Evolutionary conservation across 2,329 filamentous ascomycete genomes (phyloP).

Genomic region (Dothideomycetes sp.): DNA sequence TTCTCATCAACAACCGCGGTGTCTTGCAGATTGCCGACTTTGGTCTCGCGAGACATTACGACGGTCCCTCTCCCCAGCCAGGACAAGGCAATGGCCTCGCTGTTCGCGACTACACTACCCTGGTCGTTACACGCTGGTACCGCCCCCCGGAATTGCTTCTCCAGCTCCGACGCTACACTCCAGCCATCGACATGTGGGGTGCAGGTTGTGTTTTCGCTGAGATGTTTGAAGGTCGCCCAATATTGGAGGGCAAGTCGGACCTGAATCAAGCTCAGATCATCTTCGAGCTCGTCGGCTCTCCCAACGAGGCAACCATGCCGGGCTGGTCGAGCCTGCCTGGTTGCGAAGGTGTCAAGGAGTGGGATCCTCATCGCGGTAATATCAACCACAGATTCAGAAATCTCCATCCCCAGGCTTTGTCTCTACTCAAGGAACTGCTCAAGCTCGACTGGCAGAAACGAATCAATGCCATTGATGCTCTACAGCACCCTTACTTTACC

Average conservation of each 20-base stretch:
- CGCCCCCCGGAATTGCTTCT: slow-evolving; percentile 85
- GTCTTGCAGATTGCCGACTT: slow-evolving; percentile 97
- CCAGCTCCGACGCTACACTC: slow-evolving; percentile 83
- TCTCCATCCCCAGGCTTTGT: slow-evolving; percentile 55
- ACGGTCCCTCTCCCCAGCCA: slow-evolving; percentile 66
- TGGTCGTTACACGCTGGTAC: slow-evolving; percentile 97
- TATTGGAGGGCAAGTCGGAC: slow-evolving; percentile 82
- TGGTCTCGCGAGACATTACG: slow-evolving; percentile 84
- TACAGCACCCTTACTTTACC: slow-evolving; percentile 86
- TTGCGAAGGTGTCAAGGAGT: slow-evolving; percentile 60
- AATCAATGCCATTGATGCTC: slow-evolving; percentile 86
- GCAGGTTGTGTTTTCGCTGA: slow-evolving; percentile 98
- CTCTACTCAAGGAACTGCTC: slow-evolving; percentile 70
- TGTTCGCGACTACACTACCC: slow-evolving; percentile 81
- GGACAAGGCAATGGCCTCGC: slow-evolving; percentile 77
- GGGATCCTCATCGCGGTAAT: slow-evolving; percentile 49
- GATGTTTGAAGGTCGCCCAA: slow-evolving; percentile 90
- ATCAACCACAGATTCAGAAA: slow-evolving; percentile 66
- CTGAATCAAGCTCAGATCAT: slow-evolving; percentile 84
- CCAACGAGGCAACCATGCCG: slow-evolving; percentile 85
- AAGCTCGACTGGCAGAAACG: slow-evolving; percentile 80
- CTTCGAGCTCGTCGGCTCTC: slow-evolving; percentile 83
- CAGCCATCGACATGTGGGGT: slow-evolving; percentile 96
- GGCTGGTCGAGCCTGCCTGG: slow-evolving; percentile 77
- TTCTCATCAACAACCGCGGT: slow-evolving; percentile 89